A percentile compares a stretch with the other conserved stretches of the same genome.
Evolutionary conservation across 805 yeast genomes (phyloP).

Genomic region (Clavispora phyllophila): DNA sequence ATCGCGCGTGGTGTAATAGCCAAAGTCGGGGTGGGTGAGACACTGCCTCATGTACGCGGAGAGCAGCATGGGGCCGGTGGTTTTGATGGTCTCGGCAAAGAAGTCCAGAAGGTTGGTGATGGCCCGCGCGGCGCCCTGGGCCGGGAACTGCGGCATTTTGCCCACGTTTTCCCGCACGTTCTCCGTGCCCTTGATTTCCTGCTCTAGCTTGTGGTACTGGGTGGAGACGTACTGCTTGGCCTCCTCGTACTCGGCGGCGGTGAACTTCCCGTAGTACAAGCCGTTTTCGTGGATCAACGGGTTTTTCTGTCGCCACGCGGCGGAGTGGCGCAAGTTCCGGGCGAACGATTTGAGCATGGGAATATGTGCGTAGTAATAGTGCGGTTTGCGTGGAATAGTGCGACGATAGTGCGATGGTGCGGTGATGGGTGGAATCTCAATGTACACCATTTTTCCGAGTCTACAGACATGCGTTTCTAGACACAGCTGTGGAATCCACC

Average conservation of each 20-base stretch:
- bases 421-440: too few species aligned
- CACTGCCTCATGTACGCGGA: slow-evolving; percentile 79
- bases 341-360: background rate
- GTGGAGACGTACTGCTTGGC: slow-evolving; percentile 30
- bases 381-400: too few species aligned
- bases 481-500: too few species aligned
- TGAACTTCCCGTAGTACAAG: slow-evolving; percentile 30
- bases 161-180: slow-evolving; percentile 34
- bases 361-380: background rate
- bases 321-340: background rate
- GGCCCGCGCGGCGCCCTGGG: slow-evolving; percentile 7
- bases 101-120: slow-evolving; percentile 30
- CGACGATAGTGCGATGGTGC: background rate
- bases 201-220: slow-evolving; percentile 29
- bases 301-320: slow-evolving; percentile 1
- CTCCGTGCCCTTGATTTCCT: slow-evolving; percentile 32
- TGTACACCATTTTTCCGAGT: too few species aligned
- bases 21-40: slow-evolving; percentile 68
- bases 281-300: slow-evolving; percentile 23
- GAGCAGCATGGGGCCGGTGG: slow-evolving; percentile 74
- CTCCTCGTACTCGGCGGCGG: slow-evolving; percentile 34
- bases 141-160: slow-evolving; percentile 34
- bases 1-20: slow-evolving; percentile 74
- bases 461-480: too few species aligned
- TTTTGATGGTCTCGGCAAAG: slow-evolving; percentile 46